Percentiles rank a stretch among this genome's conserved stretches.
Evolutionary conservation across 1,139 yeast species (phyloP).

Genomic region (Hanseniaspora gamundiae): DNA sequence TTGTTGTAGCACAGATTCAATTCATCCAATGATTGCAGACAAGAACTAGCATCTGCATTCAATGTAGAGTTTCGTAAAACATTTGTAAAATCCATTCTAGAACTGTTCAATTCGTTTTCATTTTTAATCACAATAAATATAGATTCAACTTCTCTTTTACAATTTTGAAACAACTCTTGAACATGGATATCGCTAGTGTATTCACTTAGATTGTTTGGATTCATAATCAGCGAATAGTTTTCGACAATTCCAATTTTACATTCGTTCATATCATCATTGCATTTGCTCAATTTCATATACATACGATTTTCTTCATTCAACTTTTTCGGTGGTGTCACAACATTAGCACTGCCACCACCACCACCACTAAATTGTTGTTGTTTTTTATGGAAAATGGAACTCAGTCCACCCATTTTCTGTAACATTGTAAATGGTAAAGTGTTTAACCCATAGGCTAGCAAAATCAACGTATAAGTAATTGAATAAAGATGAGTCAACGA

Average conservation of each 20-base stretch:
- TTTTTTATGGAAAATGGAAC: no score
- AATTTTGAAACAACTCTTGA: constrained; percentile 16
- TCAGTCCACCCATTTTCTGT: no score
- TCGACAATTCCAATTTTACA: constrained; percentile 19
- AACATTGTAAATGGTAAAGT: constrained; percentile 16
- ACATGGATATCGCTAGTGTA: constrained; percentile 13
- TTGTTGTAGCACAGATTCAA: constrained; percentile 19
- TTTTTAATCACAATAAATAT: constrained; percentile 12
- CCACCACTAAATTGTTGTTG: not conserved
- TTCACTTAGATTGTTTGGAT: constrained; percentile 10
- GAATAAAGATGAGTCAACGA: constrained; percentile 23
- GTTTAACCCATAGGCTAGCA: constrained; percentile 20
- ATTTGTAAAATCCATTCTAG: not conserved
- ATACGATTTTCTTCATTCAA: constrained; percentile 14
- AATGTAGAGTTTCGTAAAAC: not conserved
- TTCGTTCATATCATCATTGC: constrained; percentile 23
- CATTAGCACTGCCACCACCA: not conserved
- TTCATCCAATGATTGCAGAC: constrained; percentile 11
- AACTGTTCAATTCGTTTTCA: constrained; percentile 7
- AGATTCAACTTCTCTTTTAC: constrained; percentile 19
- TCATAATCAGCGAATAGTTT: constrained; percentile 16
- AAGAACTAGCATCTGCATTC: not conserved
- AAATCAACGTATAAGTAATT: constrained; percentile 18
- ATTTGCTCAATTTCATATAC: constrained; percentile 21
- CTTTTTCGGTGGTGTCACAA: constrained; percentile 2